A percentile compares a stretch with the other conserved stretches of the same genome.
phyloP scores from a whole-genome alignment of 192 early-diverging fungal genomes.

The Cladochytrium replicatum region DNA sequence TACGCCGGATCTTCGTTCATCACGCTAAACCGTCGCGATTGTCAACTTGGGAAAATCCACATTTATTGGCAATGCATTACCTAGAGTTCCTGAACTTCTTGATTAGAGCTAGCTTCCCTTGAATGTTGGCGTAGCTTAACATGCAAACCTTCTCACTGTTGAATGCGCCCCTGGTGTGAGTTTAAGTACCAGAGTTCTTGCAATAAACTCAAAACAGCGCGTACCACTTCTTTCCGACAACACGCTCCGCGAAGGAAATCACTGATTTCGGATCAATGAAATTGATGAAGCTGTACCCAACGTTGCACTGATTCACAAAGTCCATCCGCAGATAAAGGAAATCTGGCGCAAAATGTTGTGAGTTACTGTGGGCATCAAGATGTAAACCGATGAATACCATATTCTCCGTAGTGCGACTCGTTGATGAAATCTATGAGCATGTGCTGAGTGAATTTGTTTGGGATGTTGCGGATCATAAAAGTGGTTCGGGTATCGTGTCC shows the following conservation, averaged over 20 bases:
- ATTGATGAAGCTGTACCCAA: slow-evolving; percentile 69
- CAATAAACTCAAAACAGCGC: neutral
- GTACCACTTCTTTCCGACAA: slow-evolving; percentile 68
- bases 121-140: slow-evolving; percentile 71
- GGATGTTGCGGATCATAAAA: slow-evolving; percentile 81
- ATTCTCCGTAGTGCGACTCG: slow-evolving; percentile 47
- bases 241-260: slow-evolving; percentile 49
- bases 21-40: slow-evolving; percentile 35
- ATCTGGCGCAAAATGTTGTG: too few relatives aligned
- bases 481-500: slow-evolving; percentile 62
- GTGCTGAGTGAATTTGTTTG: slow-evolving; percentile 74
- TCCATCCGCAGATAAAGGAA: slow-evolving; percentile 83
- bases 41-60: neutral
- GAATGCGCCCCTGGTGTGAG: slow-evolving; percentile 45
- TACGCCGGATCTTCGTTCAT: slow-evolving; percentile 68
- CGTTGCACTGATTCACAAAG: slow-evolving; percentile 82
- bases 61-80: slow-evolving; percentile 23
- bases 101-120: slow-evolving; percentile 59
- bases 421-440: slow-evolving; percentile 69
- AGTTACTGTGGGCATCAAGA: too few relatives aligned
- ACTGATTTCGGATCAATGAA: slow-evolving; percentile 57
- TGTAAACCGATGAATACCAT: neutral
- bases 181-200: neutral
- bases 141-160: slow-evolving; percentile 69
- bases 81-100: slow-evolving; percentile 73